A percentile compares a stretch with the other conserved stretches of the same genome.
Evolutionary conservation across 2,329 filamentous ascomycete species (phyloP).

Genomic region (Claviceps sorghi): DNA sequence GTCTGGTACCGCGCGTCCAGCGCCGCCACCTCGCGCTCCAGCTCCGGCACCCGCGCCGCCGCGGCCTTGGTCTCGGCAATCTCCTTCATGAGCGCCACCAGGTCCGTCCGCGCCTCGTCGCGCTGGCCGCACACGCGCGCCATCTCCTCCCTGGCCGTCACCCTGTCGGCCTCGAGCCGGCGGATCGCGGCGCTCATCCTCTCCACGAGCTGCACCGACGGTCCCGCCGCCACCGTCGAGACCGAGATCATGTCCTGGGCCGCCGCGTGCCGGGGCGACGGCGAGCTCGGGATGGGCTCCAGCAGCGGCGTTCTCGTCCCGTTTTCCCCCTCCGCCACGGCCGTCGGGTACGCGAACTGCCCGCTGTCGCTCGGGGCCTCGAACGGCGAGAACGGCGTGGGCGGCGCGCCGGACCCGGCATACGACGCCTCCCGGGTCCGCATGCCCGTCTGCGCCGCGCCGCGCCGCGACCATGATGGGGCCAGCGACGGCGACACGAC

Average conservation of each 20-base stretch:
- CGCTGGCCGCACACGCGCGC: constrained; percentile 66
- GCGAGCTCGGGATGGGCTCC: constrained; percentile 34
- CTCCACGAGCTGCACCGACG: constrained; percentile 88
- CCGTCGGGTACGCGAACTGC: constrained; percentile 20
- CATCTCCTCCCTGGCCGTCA: constrained; percentile 76
- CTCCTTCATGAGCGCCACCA: constrained; percentile 82
- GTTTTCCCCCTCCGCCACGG: constrained; percentile 33
- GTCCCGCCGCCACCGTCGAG: constrained; percentile 79
- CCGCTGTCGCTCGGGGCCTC: constrained; percentile 23
- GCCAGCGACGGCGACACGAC: constrained; percentile 19
- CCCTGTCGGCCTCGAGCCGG: constrained; percentile 80
- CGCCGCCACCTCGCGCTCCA: constrained; percentile 54
- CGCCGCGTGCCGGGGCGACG: constrained; percentile 53
- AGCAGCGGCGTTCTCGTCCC: constrained; percentile 25
- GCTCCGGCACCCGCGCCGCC: constrained; percentile 41
- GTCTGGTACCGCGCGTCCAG: constrained; percentile 74
- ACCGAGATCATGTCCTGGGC: constrained; percentile 77
- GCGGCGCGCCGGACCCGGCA: constrained; percentile 20
- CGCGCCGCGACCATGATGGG: constrained; percentile 20
- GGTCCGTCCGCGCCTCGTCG: constrained; percentile 81
- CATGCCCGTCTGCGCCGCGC: constrained; percentile 32
- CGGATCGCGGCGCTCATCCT: constrained; percentile 90
- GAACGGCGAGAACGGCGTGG: constrained; percentile 33
- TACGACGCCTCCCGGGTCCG: constrained; percentile 27
- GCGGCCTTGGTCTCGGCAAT: constrained; percentile 53